phyloP scores from a whole-genome alignment of 2,329 filamentous ascomycete genomes.

The Lachnellula willkommii region DNA sequence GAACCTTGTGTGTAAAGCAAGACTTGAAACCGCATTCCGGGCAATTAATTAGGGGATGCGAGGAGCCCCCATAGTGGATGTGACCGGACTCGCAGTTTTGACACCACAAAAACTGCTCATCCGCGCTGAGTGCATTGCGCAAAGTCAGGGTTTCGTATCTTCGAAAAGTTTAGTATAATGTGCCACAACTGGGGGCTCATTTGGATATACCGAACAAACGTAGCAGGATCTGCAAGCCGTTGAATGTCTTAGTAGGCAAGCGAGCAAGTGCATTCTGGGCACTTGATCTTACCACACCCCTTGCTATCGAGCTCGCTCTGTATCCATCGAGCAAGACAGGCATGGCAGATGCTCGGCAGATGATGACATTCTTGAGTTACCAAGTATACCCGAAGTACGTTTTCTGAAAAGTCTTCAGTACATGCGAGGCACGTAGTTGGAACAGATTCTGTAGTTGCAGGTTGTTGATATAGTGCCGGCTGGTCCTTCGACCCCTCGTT shows the following conservation, averaged over 20 bases:
- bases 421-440: slow-evolving; percentile 11
- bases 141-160: slow-evolving; percentile 14
- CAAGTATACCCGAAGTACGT: neutral
- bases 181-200: neutral
- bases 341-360: slow-evolving; percentile 7
- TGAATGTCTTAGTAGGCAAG: slow-evolving; percentile 14
- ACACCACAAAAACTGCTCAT: slow-evolving; percentile 16
- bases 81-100: slow-evolving; percentile 16
- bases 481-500: too few species aligned
- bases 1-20: slow-evolving; percentile 11
- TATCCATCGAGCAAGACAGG: slow-evolving; percentile 11
- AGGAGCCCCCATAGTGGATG: slow-evolving; percentile 6
- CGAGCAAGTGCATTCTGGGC: slow-evolving; percentile 11
- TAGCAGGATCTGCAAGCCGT: slow-evolving; percentile 8
- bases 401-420: slow-evolving; percentile 10
- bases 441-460: neutral
- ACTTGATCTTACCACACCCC: slow-evolving; percentile 15
- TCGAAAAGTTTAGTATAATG: neutral
- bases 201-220: slow-evolving; percentile 6
- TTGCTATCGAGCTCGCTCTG: slow-evolving; percentile 9
- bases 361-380: slow-evolving; percentile 10
- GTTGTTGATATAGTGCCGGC: too few species aligned
- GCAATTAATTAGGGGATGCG: slow-evolving; percentile 11
- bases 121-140: slow-evolving; percentile 5
- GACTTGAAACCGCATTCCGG: slow-evolving; percentile 10